Conservation (phyloP, 1,284 basidiomycete species). For the Trametes sp. region DNA sequence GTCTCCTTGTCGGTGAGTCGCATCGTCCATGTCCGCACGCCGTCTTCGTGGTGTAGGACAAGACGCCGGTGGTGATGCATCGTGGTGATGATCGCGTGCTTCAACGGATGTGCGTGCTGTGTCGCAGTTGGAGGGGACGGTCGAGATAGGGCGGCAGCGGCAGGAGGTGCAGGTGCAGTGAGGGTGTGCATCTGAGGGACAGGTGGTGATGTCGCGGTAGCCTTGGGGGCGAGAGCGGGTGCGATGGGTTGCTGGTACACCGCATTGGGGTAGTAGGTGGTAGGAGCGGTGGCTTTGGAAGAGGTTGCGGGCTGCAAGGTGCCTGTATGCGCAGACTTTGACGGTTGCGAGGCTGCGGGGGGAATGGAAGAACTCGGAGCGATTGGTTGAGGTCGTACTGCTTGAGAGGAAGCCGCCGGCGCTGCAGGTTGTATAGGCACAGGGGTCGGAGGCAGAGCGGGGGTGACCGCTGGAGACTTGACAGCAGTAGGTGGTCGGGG, state of each 20-base stretch:
- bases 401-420: constrained; percentile 33
- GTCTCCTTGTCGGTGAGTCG: constrained; percentile 62
- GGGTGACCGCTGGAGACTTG: constrained; percentile 26
- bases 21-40: constrained; percentile 73
- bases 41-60: constrained; percentile 63
- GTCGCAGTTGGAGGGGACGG: constrained; percentile 49
- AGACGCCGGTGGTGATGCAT: constrained; percentile 65
- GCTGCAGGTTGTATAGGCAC: constrained; percentile 8
- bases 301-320: constrained; percentile 27
- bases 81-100: constrained; percentile 58
- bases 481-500: constrained; percentile 13
- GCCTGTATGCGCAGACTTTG: constrained; percentile 17
- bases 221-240: constrained; percentile 34
- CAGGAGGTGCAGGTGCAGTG: constrained; percentile 18
- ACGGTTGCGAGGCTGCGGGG: constrained; percentile 18
- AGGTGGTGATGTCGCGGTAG: constrained; percentile 19
- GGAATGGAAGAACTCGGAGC: constrained; percentile 22
- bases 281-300: constrained; percentile 22
- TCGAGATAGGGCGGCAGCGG: too few relatives aligned
- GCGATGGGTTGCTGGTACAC: constrained; percentile 48
- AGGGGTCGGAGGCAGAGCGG: constrained; percentile 20
- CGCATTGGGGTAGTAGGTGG: constrained; percentile 55
- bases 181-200: constrained; percentile 19
- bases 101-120: constrained; percentile 33
- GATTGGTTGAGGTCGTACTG: constrained; percentile 8